Evolutionary conservation across 495 filamentous ascomycete species (phyloP), one percentile per base, ranked within the genome.

Genomic region (Hypoxylon fuscum): DNA sequence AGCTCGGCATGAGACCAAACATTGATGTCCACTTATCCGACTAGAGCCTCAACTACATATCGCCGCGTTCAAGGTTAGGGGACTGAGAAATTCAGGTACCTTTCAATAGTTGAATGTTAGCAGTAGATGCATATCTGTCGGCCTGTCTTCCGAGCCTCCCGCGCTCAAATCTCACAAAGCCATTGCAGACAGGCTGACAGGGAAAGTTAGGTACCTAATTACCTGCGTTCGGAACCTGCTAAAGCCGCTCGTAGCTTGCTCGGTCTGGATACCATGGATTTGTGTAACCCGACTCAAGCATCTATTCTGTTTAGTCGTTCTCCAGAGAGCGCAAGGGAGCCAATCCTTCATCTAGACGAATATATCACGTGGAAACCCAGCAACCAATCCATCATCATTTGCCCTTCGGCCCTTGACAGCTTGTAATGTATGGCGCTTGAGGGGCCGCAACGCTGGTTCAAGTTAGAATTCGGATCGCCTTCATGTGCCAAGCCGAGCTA

Each of bases 401-500:
- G 42, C 11, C 47, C 47, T 20, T 49, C 20, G 12, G 32, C 20
- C 32, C 51, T 52, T 12, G 25, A 21, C 41, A 17, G 49, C 21
- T 57, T 11, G 17, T 11, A 42, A 50, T 45, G 50, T 38, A 45
- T 17, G n/a, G 48, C 25, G 25, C 35, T 50, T 6, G 15, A 37
- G 38, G 25, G 44, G 34, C 29, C 42, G 32, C 32, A 17, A 23
- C 22, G 29, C 35, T 37, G 14, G 29, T 54, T 48, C 32, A 57
- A 55, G 43, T 41, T 32, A 56, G 44, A 47, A 56, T 52, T 48
- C 51, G 11, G 44, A 17, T 17, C 41, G 23, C n/a, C 40, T 27
- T 18, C 40, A 53, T 29, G 43, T 59, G 55, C 62, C 64, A 67
- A 67, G 58, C 15, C 43, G 4, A 52, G 40, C 51, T 45, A 62